Evolutionary conservation across 345 rosid genomes (phyloP).

Genomic region (Linum usitatissimum): DNA sequence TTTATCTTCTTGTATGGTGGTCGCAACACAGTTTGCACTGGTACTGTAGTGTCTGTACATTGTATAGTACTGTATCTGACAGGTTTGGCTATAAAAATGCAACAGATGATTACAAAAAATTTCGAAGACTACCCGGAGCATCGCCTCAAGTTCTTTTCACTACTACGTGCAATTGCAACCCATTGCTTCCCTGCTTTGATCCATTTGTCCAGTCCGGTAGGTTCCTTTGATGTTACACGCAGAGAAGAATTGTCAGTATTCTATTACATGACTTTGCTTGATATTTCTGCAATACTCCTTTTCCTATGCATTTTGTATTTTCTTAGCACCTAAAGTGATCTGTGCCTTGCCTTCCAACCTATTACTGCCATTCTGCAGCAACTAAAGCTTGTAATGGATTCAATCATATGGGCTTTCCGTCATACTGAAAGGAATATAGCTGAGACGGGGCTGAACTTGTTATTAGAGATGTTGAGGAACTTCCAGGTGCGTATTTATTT

Average conservation of each 20-base stretch:
- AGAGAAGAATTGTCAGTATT: too few relatives aligned
- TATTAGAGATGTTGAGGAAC: constrained; percentile 87
- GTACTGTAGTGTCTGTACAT: not conserved
- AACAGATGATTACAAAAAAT: constrained; percentile 97
- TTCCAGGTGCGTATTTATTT: constrained; percentile 46
- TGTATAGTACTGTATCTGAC: constrained; percentile 1
- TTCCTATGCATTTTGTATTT: too few relatives aligned
- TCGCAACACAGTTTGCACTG: too few relatives aligned
- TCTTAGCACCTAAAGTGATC: not conserved
- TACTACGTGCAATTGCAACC: constrained; percentile 95
- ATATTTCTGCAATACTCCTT: too few relatives aligned
- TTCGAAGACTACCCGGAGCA: constrained; percentile 99
- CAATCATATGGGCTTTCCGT: constrained; percentile 99
- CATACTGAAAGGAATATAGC: constrained; percentile 99
- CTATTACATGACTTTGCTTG: too few relatives aligned
- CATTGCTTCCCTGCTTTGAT: constrained; percentile 91
- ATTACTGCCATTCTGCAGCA: constrained; percentile 33
- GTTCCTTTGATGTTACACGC: constrained; percentile 13
- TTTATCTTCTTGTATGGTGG: too few relatives aligned
- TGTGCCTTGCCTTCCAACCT: constrained; percentile 6
- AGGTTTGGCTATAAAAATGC: constrained; percentile 3
- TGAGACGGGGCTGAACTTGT: constrained; percentile 86
- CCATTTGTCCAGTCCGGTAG: constrained; percentile 83
- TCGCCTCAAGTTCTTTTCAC: constrained; percentile 92
- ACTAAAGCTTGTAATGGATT: constrained; percentile 96